These are phyloP conservation scores for Talaromyces trachyspermus DNA, from an alignment of 495 filamentous ascomycete genomes.

Conservation along the genomic window DNA sequence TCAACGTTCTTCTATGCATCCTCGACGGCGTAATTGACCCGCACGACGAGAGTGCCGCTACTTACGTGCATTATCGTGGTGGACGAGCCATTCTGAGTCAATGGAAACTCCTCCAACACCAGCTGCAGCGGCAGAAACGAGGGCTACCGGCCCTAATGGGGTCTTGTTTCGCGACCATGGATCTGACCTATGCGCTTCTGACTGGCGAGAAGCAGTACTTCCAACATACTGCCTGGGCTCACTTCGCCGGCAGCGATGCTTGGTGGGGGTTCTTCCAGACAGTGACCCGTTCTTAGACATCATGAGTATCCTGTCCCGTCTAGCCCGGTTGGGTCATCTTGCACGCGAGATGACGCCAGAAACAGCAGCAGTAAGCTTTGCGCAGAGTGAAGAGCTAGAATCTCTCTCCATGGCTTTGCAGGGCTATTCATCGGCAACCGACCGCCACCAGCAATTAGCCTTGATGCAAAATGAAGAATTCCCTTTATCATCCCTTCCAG, in stretches of 20 bases:
- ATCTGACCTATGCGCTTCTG: constrained; percentile 19
- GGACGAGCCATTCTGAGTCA: constrained; percentile 30
- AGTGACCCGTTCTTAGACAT: constrained; percentile 6
- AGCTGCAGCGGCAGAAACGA: constrained; percentile 16
- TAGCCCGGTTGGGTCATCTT: constrained; percentile 2
- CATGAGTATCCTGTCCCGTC: constrained; percentile 6
- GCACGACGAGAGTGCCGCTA: constrained; percentile 23
- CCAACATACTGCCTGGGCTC: constrained; percentile 4
- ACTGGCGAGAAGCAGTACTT: constrained; percentile 8
- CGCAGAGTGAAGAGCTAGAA: constrained; percentile 1
- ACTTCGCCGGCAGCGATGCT: constrained; percentile 6
- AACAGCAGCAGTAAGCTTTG: no score
- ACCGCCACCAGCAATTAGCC: neutral
- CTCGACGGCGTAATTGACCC: constrained; percentile 31
- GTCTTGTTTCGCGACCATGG: constrained; percentile 31
- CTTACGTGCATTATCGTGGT: constrained; percentile 26
- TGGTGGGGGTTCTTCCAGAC: constrained; percentile 8
- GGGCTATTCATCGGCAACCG: neutral
- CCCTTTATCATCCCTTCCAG: neutral
- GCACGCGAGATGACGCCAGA: no score
- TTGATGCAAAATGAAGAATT: neutral
- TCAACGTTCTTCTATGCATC: constrained; percentile 32
- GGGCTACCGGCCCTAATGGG: constrained; percentile 27
- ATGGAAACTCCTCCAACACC: constrained; percentile 16
- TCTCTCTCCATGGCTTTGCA: constrained; percentile 1